Evolutionary conservation across 2,329 filamentous ascomycete genomes (phyloP).

Genomic region (Botrytis galanthina): DNA sequence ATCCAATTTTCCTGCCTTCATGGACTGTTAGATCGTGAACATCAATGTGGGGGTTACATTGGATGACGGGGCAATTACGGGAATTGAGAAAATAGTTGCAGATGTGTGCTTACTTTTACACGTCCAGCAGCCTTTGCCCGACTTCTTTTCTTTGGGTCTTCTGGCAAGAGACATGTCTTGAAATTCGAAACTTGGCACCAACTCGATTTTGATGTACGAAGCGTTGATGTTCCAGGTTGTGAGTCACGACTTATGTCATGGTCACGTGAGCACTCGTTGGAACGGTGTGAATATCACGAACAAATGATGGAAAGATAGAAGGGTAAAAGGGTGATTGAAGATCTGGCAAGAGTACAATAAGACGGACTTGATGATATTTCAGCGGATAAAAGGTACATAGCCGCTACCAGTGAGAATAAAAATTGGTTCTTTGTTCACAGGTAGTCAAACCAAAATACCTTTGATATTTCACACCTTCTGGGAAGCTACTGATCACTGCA

Average conservation of each 20-base stretch:
- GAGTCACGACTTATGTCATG: not conserved
- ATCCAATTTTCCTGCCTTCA: constrained; percentile 48
- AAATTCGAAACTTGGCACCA: not conserved
- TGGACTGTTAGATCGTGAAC: constrained; percentile 17
- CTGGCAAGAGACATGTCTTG: constrained; percentile 6
- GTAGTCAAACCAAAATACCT: not conserved
- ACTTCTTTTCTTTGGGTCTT: constrained; percentile 13
- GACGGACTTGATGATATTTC: not conserved
- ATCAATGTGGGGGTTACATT: constrained; percentile 1
- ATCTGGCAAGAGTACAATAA: not conserved
- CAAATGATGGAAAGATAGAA: not conserved
- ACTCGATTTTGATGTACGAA: not conserved
- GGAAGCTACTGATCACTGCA: not conserved
- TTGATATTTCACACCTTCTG: not conserved
- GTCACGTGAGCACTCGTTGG: not conserved
- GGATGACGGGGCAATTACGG: constrained; percentile 2
- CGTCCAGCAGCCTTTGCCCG: constrained; percentile 43
- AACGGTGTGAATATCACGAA: not conserved
- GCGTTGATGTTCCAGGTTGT: not conserved
- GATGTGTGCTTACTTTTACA: constrained; percentile 42
- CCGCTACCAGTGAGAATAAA: not conserved
- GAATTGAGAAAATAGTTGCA: constrained; percentile 18
- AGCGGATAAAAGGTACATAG: not conserved
- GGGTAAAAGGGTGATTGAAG: not conserved
- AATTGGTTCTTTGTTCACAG: not conserved